Evolutionary conservation across 2,329 filamentous ascomycete genomes (phyloP), one percentile per base, ranked within the genome.

Genomic region (Colletotrichum incanum): DNA sequence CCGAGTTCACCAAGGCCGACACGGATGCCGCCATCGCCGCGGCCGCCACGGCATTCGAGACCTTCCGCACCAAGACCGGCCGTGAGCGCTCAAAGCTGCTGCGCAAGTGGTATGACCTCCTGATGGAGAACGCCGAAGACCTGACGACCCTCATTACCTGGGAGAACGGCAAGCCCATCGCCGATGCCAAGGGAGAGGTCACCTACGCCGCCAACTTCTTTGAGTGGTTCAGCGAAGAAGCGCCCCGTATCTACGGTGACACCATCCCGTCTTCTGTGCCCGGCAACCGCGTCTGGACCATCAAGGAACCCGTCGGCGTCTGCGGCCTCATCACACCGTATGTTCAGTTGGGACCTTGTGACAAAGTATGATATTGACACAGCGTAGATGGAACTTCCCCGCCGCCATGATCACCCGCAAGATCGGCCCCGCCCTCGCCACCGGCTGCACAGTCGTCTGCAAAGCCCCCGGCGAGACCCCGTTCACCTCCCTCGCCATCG

Each of bases 391-490:
- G 94, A 97, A 97, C 83, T 97, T 97, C 78, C 93, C 93, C 16
- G 90, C 92, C 3, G 92, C 92, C 61, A 94, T 94, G 92, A 90
- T 94, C 75, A 93, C 91, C 8, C 85, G 91, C 72, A 93, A 93
- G 81, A 87, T 91, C 62, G 91, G 89, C 2, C 90, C 94, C 1
- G 93, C 93, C 11, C 87, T 98, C 67, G 96, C 96, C 23, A 95
- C 95, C n/a, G 96, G 96, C 71, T 98, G 96, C 84, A 98, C 96
- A 0, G 93, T 97, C 2, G 95, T 98, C 1, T 92, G 92, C 77
- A 99, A 99, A 82, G 93, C 95, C 20, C 95, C 96, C 1, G 92
- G 92, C 60, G 96, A 98, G 86, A 98, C 96, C 1, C 96, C 96
- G 0, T 96, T 96, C 80, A 97, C 95, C 31, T 91, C 94, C 0